Evolutionary conservation across 805 yeast species (phyloP).

Genomic region (Ogataea sp.): DNA sequence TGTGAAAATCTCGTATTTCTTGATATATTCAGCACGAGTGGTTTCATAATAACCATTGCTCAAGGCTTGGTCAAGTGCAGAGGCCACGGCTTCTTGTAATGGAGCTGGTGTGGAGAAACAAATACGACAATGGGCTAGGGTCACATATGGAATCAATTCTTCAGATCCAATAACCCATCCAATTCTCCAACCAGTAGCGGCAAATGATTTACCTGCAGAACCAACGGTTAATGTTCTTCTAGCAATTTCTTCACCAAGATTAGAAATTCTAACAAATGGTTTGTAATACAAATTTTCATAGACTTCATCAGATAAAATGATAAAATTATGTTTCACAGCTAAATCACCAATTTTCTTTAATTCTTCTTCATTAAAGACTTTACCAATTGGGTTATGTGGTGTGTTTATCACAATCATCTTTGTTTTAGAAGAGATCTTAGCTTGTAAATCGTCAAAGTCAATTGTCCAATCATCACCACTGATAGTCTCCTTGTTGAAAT

Average conservation of each 20-base stretch:
- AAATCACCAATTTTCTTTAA: slow-evolving; percentile 66
- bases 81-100: slow-evolving; percentile 84
- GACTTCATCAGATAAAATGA: slow-evolving; percentile 88
- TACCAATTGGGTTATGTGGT: slow-evolving; percentile 96
- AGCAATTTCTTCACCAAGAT: slow-evolving; percentile 70
- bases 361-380: slow-evolving; percentile 73
- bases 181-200: slow-evolving; percentile 99
- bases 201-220: slow-evolving; percentile 95
- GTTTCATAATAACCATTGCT: slow-evolving; percentile 57
- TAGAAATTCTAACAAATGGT: slow-evolving; percentile 76
- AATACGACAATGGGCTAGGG: slow-evolving; percentile 89
- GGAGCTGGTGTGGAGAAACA: slow-evolving; percentile 91
- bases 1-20: slow-evolving; percentile 68
- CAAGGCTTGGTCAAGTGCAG: slow-evolving; percentile 58
- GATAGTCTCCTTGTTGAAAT: slow-evolving; percentile 53
- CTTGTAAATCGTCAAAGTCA: slow-evolving; percentile 69
- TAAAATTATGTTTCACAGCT: slow-evolving; percentile 77
- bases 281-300: slow-evolving; percentile 83
- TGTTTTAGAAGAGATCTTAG: slow-evolving; percentile 66
- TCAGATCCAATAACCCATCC: slow-evolving; percentile 92
- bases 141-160: slow-evolving; percentile 71
- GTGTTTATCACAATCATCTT: slow-evolving; percentile 84
- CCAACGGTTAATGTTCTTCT: slow-evolving; percentile 85
- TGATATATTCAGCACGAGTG: slow-evolving; percentile 59
- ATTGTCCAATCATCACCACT: slow-evolving; percentile 83